A percentile compares a stretch with the other conserved stretches of the same genome.
Evolutionary conservation across 192 early-diverging fungal species (phyloP).

Genomic region (Chytriomyces confervae): DNA sequence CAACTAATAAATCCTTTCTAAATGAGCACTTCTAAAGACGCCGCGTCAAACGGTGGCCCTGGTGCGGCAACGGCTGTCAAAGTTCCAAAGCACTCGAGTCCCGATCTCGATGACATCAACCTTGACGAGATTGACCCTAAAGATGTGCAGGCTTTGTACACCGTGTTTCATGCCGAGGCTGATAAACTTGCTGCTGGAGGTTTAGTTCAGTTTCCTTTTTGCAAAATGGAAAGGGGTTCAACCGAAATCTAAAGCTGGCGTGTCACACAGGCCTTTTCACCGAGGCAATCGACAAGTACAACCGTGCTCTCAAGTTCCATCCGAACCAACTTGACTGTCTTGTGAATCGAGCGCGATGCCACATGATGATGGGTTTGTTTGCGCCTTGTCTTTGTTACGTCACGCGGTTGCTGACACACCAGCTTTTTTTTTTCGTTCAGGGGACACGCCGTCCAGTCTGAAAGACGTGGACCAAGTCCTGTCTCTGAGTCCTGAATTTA

Average conservation of each 20-base stretch:
- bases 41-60: no score
- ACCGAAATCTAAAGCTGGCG: neutral
- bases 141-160: constrained; percentile 39
- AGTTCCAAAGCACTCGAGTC: neutral
- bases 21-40: no score
- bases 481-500: constrained; percentile 37
- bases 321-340: constrained; percentile 47
- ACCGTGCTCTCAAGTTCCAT: constrained; percentile 34
- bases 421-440: neutral
- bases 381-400: neutral
- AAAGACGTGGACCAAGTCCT: constrained; percentile 46
- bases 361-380: constrained; percentile 41
- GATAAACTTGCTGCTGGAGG: constrained; percentile 36
- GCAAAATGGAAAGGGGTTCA: neutral
- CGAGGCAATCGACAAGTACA: constrained; percentile 44
- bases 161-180: constrained; percentile 40
- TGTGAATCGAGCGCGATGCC: constrained; percentile 50
- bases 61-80: neutral
- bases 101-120: neutral
- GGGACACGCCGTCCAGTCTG: constrained; percentile 44
- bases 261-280: constrained; percentile 28
- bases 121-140: constrained; percentile 33
- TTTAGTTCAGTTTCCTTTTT: neutral
- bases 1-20: no score
- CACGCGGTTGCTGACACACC: neutral